Evolutionary conservation across 345 rosid genomes (phyloP), one percentile per base, ranked within the genome.

Genomic region (Syzygium jambos): DNA sequence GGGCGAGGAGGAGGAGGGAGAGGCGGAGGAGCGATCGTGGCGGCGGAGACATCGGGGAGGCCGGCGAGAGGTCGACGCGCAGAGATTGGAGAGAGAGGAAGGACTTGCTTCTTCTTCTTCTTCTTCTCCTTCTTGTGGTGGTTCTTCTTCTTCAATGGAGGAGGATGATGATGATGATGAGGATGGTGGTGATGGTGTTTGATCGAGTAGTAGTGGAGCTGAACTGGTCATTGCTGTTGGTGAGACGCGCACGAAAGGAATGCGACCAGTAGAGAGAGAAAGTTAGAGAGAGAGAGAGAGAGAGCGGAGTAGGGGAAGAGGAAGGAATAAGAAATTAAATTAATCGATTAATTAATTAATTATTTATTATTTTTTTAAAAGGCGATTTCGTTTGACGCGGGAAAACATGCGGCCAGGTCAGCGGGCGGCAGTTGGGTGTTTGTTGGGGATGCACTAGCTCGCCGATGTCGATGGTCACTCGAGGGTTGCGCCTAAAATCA

Each of bases 241-340:
- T 77, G 89, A 90, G 90, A 88, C 85, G 30, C 87, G 89, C 89
- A 94, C 89, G 95, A 65, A 93, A 93, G 94, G 95, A 91, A 93
- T 89, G 51, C 41, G 78, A 52, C 22, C 38, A 12, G 41, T 11
- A 14, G 83, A 51, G 87, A 29, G 87, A 30, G 84, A 46, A 92
- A 90, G 88, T 78, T 80, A 87, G 78, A 23, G 89, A 85, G 53
- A 90, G 82, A 89, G 90, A 86, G 90, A 90, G 85, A 43, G n/a
- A n/a, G n/a, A n/a, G n/a, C n/a, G n/a, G n/a, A n/a, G n/a, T n/a
- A n/a, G n/a, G n/a, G n/a, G 91, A 84, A 41, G 91, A 78, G 91
- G 89, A 86, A 90, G 90, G 86, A 91, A 88, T 88, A 90, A 73
- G 52, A 85, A 63, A 89, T 87, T 78, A 53, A 52, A n/a, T 86